Evolutionary conservation across 805 yeast genomes (phyloP), one percentile per base, ranked within the genome.

Genomic region (Saccharomyces eubayanus): DNA sequence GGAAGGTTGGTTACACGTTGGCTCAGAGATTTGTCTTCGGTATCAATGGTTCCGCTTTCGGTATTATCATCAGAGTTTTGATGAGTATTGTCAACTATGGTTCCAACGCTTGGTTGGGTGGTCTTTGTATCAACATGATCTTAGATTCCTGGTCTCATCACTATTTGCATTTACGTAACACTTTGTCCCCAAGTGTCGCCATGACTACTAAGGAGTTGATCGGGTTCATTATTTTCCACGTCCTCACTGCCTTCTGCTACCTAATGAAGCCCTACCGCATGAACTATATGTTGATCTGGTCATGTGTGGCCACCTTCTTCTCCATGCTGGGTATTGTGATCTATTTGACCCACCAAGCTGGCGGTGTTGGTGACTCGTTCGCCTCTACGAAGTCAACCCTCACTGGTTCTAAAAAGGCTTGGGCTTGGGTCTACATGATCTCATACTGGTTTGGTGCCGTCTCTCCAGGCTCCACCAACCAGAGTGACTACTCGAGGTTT

Each of bases 51-150:
- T 71, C 76, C 1, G 63, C 65, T 3, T 54, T 76, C 28, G 79
- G 79, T 12, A 70, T 77, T 31, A 46, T 70, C 31, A 69, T 75
- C 10, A 66, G 79, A 63, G 70, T 76, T 9, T 59, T 77, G 46
- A 64, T 80, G 59, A 69, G 77, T 43, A 69, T 79, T 47, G 79
- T 80, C 24, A 76, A 75, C 68, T 78, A 72, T 55, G 82, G 77
- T 1, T 72, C 77, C 1, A 69, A 74, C 53, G 72, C 77, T 6
- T 77, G 76, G 72, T 51, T 76, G 50, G 80, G 81, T 49, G 78
- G 77, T 0, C 60, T 72, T 20, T 68, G 74, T 59, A 53, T 76
- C 2, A 70, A 68, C 51, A 61, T 71, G 57, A 64, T 77, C 45
- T 55, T 77, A 29, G 66, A 74, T 30, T 65, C 77, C 16, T 74